Percentiles rank a stretch among this genome's conserved stretches.
These are phyloP conservation scores for Baudoinia panamericana DNA, from an alignment of 495 filamentous ascomycete genomes.

Conservation along the genomic window DNA sequence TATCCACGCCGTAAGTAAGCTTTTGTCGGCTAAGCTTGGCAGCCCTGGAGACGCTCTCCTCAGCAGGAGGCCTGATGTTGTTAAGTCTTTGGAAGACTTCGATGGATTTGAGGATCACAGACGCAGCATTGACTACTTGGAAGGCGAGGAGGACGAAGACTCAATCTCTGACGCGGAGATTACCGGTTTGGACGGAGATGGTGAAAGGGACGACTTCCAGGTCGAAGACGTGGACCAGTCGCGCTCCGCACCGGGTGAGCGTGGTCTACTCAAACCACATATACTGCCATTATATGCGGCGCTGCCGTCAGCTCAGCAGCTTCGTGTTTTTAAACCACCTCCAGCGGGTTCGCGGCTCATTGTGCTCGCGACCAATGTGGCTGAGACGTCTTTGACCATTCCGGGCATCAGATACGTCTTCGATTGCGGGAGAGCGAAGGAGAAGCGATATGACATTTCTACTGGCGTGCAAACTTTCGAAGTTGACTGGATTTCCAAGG, in stretches of 20 bases:
- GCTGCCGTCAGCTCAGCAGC: constrained; percentile 83
- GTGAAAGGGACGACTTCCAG: constrained; percentile 49
- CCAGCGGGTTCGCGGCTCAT: constrained; percentile 77
- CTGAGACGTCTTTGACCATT: constrained; percentile 93
- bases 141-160: constrained; percentile 16
- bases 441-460: constrained; percentile 66
- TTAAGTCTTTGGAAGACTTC: no score
- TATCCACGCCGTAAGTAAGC: constrained; percentile 64
- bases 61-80: constrained; percentile 1
- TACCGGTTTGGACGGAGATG: constrained; percentile 32
- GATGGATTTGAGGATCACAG: constrained; percentile 22
- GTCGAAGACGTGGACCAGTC: constrained; percentile 34
- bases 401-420: constrained; percentile 94
- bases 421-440: constrained; percentile 83
- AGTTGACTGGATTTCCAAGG: constrained; percentile 94
- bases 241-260: background rate
- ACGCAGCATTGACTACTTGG: constrained; percentile 5
- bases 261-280: constrained; percentile 42
- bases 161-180: constrained; percentile 33
- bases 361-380: constrained; percentile 90
- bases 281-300: constrained; percentile 87
- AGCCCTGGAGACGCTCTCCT: background rate
- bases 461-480: constrained; percentile 94
- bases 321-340: constrained; percentile 74
- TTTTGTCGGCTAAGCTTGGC: constrained; percentile 42